Base-by-base conservation (phyloP, 129 eudicot genomes). In the Ambrosia artemisiifolia region DNA sequence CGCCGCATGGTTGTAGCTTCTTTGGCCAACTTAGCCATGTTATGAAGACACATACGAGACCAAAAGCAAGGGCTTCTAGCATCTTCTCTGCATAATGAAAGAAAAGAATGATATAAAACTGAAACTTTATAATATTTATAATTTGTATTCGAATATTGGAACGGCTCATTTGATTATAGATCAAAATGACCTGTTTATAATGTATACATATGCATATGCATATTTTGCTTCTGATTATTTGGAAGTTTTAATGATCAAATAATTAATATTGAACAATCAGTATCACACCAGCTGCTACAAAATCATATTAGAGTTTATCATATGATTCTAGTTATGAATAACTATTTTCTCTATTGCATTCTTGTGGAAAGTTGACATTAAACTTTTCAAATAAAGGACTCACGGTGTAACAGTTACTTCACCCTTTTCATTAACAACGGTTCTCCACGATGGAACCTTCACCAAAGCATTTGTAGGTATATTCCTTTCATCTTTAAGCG, bases 1-100 rank as follows among this genome's bases (percentile, higher is more conserved):
- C 95, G 88, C 44, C 95, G 72, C 79, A 85, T 78, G 53, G 90
- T 88, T 80, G 90, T 88, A 71, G 90, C 95, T 83, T 88, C 95
- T 72, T 72, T 83, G 65, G 95, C 88, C 76, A 88, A 85, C 86
- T 78, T 85, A 47, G 86, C 88, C 95, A 88, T 85, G 82, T 88
- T 88, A 78, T 78, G 81, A 71, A 88, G 79, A 75, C 91, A 88
- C 65, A 85, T 88, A 69, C 86, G 85, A 3, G 95, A 73, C 95
- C 95, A 88, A 84, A 88, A 88, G 63, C 71, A 55, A 40, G 91
- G 88, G 70, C 69, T 83, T 63, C 67, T 80, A 43, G 84, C 77
- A 80, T 85, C 89, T 63, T 81, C 76, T 42, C 94, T 88, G 94
- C 70, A 79, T 18, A 11, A 65, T 71, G 49, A 0, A 16, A 53